Conservation (phyloP, 371 early-diverging fungal species). For the Scutellospora calospora region DNA sequence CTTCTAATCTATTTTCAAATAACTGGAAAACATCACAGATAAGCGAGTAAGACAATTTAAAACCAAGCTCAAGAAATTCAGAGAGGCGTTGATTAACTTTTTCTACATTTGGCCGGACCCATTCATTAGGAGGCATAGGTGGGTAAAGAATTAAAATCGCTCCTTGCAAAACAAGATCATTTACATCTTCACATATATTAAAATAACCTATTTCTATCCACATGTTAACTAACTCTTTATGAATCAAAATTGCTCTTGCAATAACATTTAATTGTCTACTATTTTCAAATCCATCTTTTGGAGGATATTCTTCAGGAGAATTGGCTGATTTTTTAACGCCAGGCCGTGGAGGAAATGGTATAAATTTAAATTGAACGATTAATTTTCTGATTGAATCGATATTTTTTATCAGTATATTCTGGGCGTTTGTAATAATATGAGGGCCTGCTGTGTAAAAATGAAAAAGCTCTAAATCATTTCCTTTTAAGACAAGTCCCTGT, state of each 20-base stretch:
- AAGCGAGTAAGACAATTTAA: neutral
- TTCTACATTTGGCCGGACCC: slow-evolving; percentile 1
- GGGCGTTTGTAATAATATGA: neutral
- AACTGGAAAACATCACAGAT: slow-evolving; percentile 15
- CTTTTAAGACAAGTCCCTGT: neutral
- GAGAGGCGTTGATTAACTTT: neutral
- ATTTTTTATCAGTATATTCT: neutral
- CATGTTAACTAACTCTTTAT: slow-evolving; percentile 9
- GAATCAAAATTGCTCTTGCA: slow-evolving; percentile 27
- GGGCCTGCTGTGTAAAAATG: neutral
- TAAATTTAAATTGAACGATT: neutral
- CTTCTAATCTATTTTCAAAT: slow-evolving; percentile 6
- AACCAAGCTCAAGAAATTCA: neutral
- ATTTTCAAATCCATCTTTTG: slow-evolving; percentile 35
- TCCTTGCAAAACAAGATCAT: slow-evolving; percentile 24
- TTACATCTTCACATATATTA: slow-evolving; percentile 26
- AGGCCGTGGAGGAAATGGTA: neutral
- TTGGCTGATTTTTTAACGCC: neutral
- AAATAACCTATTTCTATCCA: slow-evolving; percentile 11
- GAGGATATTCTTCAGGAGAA: slow-evolving; percentile 14
- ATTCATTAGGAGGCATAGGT: neutral
- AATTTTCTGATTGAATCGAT: neutral
- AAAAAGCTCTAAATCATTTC: neutral
- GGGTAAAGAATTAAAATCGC: slow-evolving; percentile 16
- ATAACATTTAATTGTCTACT: slow-evolving; percentile 26